These are phyloP conservation scores for Peronospora tabacina DNA, from an alignment of 352 stramenopile genomes.

Conservation along the genomic window DNA sequence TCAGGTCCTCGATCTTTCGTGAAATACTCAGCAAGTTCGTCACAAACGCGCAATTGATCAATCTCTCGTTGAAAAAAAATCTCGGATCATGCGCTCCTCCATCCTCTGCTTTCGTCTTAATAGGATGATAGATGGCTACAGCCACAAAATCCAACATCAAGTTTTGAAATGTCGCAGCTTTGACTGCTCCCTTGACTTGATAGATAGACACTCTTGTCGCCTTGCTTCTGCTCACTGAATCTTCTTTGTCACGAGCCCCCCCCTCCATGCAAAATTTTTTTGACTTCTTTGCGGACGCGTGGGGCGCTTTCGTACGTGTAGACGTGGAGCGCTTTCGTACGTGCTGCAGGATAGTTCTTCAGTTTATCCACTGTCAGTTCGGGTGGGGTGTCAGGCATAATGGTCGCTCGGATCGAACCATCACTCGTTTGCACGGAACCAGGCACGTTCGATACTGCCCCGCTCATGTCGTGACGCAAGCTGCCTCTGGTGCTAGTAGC, in stretches of 20 bases:
- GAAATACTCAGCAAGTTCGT: slow-evolving; percentile 26
- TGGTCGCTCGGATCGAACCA: too few relatives aligned
- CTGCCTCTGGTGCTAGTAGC: too few relatives aligned
- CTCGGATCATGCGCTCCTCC: slow-evolving; percentile 27
- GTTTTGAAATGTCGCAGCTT: slow-evolving; percentile 34
- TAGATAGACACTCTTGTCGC: slow-evolving; percentile 34
- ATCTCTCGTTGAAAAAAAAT: slow-evolving; percentile 22
- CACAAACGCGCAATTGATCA: slow-evolving; percentile 30
- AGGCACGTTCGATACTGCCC: too few relatives aligned
- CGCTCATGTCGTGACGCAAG: too few relatives aligned
- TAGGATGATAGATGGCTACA: slow-evolving; percentile 30
- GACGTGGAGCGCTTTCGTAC: too few relatives aligned
- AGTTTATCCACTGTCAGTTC: too few relatives aligned
- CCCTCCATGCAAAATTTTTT: slow-evolving; percentile 19
- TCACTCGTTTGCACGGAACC: too few relatives aligned
- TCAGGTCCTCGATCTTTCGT: slow-evolving; percentile 8
- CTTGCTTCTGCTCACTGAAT: slow-evolving; percentile 4
- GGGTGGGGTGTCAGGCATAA: too few relatives aligned
- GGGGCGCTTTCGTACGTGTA: not conserved
- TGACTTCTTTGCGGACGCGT: not conserved
- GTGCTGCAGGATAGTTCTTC: too few relatives aligned
- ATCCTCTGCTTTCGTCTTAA: slow-evolving; percentile 23
- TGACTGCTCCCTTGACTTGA: slow-evolving; percentile 22
- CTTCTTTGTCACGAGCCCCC: slow-evolving; percentile 8
- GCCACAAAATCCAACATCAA: slow-evolving; percentile 40